A percentile compares a stretch with the other conserved stretches of the same genome.
These are phyloP conservation scores for Cyclotella cryptica DNA, from an alignment of 108 stramenopile genomes.

Conservation along the genomic window DNA sequence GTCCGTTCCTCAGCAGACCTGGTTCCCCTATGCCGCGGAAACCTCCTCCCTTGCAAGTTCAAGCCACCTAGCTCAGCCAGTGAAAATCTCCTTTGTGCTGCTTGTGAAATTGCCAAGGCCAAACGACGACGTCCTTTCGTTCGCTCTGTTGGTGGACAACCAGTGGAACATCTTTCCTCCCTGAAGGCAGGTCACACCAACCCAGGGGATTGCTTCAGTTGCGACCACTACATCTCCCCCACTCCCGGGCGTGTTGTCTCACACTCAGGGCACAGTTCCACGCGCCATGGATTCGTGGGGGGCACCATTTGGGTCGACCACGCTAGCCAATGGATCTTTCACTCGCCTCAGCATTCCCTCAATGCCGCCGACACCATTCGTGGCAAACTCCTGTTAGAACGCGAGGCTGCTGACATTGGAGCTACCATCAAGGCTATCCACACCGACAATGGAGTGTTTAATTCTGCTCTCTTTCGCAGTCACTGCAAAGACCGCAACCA, in stretches of 20 bases:
- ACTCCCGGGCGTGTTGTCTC: conserved; percentile 22
- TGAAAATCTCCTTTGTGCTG: too few species aligned
- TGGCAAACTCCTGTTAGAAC: conserved; percentile 23
- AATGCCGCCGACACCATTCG: conserved; percentile 40
- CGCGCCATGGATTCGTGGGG: too few species aligned
- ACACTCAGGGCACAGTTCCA: neutral
- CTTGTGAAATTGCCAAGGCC: neutral
- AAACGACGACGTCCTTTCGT: neutral
- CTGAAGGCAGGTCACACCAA: neutral
- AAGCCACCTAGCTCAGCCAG: too few species aligned
- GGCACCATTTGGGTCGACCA: neutral
- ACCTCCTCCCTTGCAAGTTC: too few species aligned
- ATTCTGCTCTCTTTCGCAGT: neutral
- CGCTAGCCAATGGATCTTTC: neutral
- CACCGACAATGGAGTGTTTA: conserved; percentile 23
- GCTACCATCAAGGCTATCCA: conserved; percentile 12
- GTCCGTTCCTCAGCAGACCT: neutral
- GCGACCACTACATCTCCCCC: conserved; percentile 46
- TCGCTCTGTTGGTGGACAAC: too few species aligned
- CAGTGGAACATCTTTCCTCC: too few species aligned
- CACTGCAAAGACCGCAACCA: conserved; percentile 7
- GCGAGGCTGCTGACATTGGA: neutral
- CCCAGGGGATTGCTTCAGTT: conserved; percentile 44
- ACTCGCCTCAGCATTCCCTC: neutral
- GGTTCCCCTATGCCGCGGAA: neutral